Evolutionary conservation across 169 alveolate genomes (phyloP), one percentile per base, ranked within the genome.

Genomic region (Plasmodium gallinaceum): DNA sequence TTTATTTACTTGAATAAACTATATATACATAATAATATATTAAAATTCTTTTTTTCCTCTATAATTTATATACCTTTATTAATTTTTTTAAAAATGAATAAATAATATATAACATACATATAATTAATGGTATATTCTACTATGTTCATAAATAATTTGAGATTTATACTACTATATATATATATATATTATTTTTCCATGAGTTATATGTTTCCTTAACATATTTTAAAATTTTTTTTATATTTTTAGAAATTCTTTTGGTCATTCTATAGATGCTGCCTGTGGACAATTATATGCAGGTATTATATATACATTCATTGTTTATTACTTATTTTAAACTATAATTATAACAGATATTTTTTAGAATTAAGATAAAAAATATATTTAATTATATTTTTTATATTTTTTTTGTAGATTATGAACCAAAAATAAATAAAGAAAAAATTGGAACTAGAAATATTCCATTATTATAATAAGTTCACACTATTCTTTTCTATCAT

Each of bases 241-340:
- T 26, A 12, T 7, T 24, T 58, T 20, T 64, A 94, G 97, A 64
- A 93, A 95, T 72, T 94, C 93, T 75, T 95, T 94, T 58, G 97
- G 97, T 10, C 89, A 92, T 74, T 64, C 92, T 22, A 95, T 95
- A 43, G 97, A 95, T 58, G 97, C 97, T 0, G 97, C 97, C 12
- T 95, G 97, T 52, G 97, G 97, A 43, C 97, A 95, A 54, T 92
- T 95, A 48, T 93, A 74, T 54, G 95, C 96, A 70, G 96, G 95
- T 94, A 58, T 37, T 20, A 1, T 72, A 9, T 48, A 32, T n/a
- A 16, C 14, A 7, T 42, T 7, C 16, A n/a, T 54, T 51, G 2
- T 18, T 32, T 72, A 26, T 37, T 42, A 54, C 32, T 20, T 9
- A 39, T 45, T 39, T 14, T 0, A 10, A 69, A 45, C 32, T n/a